phyloP scores from a whole-genome alignment of 495 filamentous ascomycete genomes.

The Podospora anserina region DNA sequence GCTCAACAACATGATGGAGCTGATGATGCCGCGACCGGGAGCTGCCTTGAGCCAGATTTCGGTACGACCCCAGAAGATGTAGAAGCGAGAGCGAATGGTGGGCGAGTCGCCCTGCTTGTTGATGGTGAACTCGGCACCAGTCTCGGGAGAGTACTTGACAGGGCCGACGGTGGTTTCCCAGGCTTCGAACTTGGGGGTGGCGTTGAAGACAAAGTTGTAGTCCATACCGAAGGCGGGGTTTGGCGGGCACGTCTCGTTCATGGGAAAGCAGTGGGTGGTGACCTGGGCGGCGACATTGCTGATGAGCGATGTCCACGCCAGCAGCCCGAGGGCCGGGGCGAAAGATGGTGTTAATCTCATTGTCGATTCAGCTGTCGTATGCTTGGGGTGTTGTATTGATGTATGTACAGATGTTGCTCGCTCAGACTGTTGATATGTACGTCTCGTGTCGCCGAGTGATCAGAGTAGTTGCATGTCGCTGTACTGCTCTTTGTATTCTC shows the following conservation, averaged over 20 bases:
- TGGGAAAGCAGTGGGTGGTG: slow-evolving; percentile 64
- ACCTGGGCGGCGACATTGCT: slow-evolving; percentile 55
- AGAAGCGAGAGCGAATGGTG: slow-evolving; percentile 68
- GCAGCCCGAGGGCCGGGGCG: slow-evolving; percentile 40
- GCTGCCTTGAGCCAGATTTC: slow-evolving; percentile 72
- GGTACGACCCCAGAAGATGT: slow-evolving; percentile 73
- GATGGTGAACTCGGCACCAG: slow-evolving; percentile 66
- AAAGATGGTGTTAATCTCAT: slow-evolving; percentile 35
- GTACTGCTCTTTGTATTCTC: not conserved
- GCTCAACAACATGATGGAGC: slow-evolving; percentile 76
- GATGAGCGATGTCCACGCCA: slow-evolving; percentile 40
- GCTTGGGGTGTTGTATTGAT: not conserved
- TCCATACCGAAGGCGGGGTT: slow-evolving; percentile 60
- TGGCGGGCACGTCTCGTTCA: slow-evolving; percentile 59
- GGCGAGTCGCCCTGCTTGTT: slow-evolving; percentile 67
- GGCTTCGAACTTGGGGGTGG: slow-evolving; percentile 50
- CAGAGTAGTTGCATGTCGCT: not conserved
- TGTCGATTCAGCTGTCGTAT: slow-evolving; percentile 6
- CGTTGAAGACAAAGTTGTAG: slow-evolving; percentile 63
- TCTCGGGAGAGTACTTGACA: slow-evolving; percentile 53
- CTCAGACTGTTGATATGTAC: no score
- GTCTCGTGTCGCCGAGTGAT: not conserved
- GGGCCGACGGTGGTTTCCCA: slow-evolving; percentile 62
- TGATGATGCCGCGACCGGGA: slow-evolving; percentile 71
- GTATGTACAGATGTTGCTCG: no score